These are phyloP conservation scores for Colletotrichum zoysiae DNA, from an alignment of 2,329 filamentous ascomycete species.

Conservation along the genomic window DNA sequence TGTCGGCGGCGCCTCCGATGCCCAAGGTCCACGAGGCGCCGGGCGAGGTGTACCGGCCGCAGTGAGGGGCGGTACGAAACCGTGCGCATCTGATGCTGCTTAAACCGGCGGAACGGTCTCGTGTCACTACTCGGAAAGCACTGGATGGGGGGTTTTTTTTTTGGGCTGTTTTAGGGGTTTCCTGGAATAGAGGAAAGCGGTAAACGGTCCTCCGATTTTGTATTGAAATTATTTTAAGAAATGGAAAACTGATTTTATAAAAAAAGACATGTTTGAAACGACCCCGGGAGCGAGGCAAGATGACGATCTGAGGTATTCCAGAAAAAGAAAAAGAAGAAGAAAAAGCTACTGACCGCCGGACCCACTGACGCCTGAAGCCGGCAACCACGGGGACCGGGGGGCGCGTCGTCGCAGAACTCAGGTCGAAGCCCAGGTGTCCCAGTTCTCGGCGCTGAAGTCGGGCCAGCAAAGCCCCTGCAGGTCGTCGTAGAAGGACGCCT, in stretches of 20 bases:
- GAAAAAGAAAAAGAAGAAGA: too few relatives aligned
- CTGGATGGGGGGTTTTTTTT: too few relatives aligned
- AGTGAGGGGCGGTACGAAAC: neutral
- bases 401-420: neutral
- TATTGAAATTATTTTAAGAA: neutral
- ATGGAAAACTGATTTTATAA: too few relatives aligned
- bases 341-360: too few relatives aligned
- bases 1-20: constrained; percentile 11
- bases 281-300: too few relatives aligned
- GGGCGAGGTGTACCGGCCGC: constrained; percentile 6
- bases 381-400: too few relatives aligned
- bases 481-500: constrained; percentile 43
- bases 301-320: neutral
- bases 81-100: too few relatives aligned
- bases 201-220: too few relatives aligned
- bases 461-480: constrained; percentile 43
- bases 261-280: neutral
- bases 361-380: neutral
- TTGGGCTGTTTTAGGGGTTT: too few relatives aligned
- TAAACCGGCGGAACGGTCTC: too few relatives aligned
- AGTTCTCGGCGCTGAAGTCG: constrained; percentile 41
- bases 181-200: neutral
- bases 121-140: too few relatives aligned
- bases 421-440: constrained; percentile 30
- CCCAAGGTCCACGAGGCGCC: constrained; percentile 23